phyloP scores from a whole-genome alignment of 176 grass and related monocot species.

The Calamus simplicifolius region DNA sequence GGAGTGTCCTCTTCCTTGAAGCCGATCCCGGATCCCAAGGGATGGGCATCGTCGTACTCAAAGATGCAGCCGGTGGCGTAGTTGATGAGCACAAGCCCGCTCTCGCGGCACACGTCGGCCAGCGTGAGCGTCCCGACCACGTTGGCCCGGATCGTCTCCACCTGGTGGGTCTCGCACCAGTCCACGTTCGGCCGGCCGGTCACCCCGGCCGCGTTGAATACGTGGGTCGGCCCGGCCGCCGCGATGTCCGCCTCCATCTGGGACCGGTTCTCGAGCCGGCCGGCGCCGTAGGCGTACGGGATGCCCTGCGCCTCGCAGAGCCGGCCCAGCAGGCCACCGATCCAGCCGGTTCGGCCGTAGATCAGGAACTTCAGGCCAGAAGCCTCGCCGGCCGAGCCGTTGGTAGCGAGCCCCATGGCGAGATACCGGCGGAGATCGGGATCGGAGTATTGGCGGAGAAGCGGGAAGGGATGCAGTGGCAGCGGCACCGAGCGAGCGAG shows the following conservation, averaged over 20 bases:
- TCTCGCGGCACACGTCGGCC: constrained; percentile 61
- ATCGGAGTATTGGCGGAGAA: constrained; percentile 16
- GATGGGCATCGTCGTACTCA: constrained; percentile 60
- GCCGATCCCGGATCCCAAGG: constrained; percentile 49
- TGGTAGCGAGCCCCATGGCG: constrained; percentile 41
- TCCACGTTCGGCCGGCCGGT: constrained; percentile 88
- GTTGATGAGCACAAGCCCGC: constrained; percentile 62
- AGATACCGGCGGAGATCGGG: not conserved
- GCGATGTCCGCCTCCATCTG: constrained; percentile 56
- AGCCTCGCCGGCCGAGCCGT: constrained; percentile 27
- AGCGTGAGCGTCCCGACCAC: constrained; percentile 80
- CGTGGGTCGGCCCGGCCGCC: constrained; percentile 43
- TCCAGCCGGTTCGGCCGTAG: constrained; percentile 82
- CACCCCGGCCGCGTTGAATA: constrained; percentile 84
- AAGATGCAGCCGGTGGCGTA: constrained; percentile 86
- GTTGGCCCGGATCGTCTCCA: constrained; percentile 70
- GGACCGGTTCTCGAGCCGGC: constrained; percentile 58
- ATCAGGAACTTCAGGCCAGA: constrained; percentile 68
- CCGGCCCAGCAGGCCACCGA: constrained; percentile 58
- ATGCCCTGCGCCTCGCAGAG: constrained; percentile 54
- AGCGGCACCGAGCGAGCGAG: too few relatives aligned
- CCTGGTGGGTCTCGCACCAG: constrained; percentile 76
- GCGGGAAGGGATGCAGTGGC: not conserved
- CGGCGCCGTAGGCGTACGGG: constrained; percentile 51
- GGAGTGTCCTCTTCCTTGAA: constrained; percentile 88